Base-by-base conservation (phyloP, 345 rosid species). In the Gynandropsis gynandra region DNA sequence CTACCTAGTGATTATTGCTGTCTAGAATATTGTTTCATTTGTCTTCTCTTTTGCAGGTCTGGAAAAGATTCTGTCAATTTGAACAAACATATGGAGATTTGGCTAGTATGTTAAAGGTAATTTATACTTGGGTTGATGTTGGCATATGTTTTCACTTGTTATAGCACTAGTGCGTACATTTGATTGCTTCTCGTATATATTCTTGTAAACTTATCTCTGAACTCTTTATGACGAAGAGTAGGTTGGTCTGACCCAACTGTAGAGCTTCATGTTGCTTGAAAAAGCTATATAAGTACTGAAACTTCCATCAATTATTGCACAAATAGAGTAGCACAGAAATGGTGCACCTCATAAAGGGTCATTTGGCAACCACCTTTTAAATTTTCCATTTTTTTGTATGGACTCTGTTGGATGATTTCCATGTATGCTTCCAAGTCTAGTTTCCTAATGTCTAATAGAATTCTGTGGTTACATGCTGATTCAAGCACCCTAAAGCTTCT, bases 11-110 rank as follows among this genome's bases (percentile, higher is more conserved):
- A 58, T 54, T 38, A 36, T 40, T 43, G 44, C 47, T 27, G 42
- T 37, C 36, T 37, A 57, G 48, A 43, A 37, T 20, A 11, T 36
- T 16, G 4, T 37, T 43, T 65, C 40, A 16, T 31, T 31, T 62
- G 12, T 42, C 45, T 15, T 55, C 34, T 60, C 45, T 39, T 72
- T 61, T 57, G 58, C 77, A 86, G 98, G 81, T 90, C 42, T 90
- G 98, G 98, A 80, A 84, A 66, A 77, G 80, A 36, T 90, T 81
- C 56, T 58, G 71, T 58, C 81, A 78, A 59, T 90, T 90, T 65
- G 96, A 90, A 76, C 86, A 82, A 74, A 81, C 87, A 50, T 87
- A 82, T 75, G 98, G 98, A 29, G 98, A 90, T 74, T 80, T 90
- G 46, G 77, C 87, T 62, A 83, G 96, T 74, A 77, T 79, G 74